Evolutionary conservation across 352 stramenopile species (phyloP).

Genomic region (Elongisporangium undulatum): DNA sequence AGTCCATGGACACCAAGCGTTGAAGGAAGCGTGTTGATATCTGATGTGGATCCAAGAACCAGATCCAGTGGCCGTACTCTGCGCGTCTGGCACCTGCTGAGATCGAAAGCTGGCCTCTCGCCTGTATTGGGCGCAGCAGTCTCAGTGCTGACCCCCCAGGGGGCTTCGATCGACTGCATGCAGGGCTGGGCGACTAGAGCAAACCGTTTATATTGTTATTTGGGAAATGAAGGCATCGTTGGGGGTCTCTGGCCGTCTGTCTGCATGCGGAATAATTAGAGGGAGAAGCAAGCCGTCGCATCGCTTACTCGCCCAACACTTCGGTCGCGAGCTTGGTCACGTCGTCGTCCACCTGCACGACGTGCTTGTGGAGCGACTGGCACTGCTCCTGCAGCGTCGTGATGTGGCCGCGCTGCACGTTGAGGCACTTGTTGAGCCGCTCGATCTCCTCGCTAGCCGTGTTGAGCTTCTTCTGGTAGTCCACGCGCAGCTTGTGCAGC

Average conservation of each 20-base stretch:
- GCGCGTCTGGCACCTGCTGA: too few species aligned
- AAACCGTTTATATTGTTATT: neutral
- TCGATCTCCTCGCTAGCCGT: conserved; percentile 80
- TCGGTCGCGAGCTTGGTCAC: conserved; percentile 80
- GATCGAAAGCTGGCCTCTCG: too few species aligned
- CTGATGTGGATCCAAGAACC: too few species aligned
- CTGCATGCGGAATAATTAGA: neutral
- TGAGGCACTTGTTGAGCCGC: conserved; percentile 80
- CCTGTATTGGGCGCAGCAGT: too few species aligned
- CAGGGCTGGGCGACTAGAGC: neutral
- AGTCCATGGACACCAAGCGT: too few species aligned
- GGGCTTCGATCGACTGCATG: too few species aligned
- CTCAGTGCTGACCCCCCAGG: too few species aligned
- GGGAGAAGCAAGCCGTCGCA: neutral
- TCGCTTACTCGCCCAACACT: conserved; percentile 60
- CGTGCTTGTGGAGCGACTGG: conserved; percentile 80
- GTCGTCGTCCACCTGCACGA: conserved; percentile 83
- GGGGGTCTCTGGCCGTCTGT: too few species aligned
- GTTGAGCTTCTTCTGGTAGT: conserved; percentile 84
- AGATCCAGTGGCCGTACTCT: too few species aligned
- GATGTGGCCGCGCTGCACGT: conserved; percentile 78
- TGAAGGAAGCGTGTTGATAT: too few species aligned
- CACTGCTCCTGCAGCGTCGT: conserved; percentile 82
- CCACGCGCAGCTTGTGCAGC: conserved; percentile 66
- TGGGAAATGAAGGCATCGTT: neutral